Evolutionary conservation across 495 filamentous ascomycete species (phyloP), one percentile per base, ranked within the genome.

Genomic region (Letharia lupina): DNA sequence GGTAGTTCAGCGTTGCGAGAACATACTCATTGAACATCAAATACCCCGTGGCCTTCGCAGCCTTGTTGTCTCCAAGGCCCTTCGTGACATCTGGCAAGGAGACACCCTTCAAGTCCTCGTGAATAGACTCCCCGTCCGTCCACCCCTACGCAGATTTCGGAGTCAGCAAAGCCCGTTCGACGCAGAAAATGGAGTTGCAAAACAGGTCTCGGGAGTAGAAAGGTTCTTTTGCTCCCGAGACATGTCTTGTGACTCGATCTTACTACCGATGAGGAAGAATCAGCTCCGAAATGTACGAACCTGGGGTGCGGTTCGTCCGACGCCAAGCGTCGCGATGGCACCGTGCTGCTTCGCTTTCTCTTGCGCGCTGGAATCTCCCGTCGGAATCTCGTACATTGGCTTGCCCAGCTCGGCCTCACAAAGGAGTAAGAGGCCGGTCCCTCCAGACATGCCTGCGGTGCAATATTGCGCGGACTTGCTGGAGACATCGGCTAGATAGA

Each of bases 401-500:
- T 84, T 72, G 20, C 88, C 88, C 10, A 90, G 79, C 73, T 90
- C 87, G 3, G 86, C 88, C 67, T 91, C 87, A 72, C 86, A 89
- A 31, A 91, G 82, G 23, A 96, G 80, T 37, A 90, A 73, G 1
- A 87, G 75, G 7, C 84, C 87, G 77, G 82, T 86, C 15, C 79
- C 77, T 13, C 80, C 84, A 54, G 80, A 81, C 68, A 82, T 81
- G 9, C 75, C 75, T 6, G 82, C 70, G 3, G 73, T 81, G 73
- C 90, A 94, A 77, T 95, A 96, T 67, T 85, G 84, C 31, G 91
- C 90, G 7, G 87, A 91, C 75, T 92, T 90, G 73, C 77, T 83
- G 67, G 84, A 87, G 76, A 89, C 89, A 71, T 96, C 92, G 16
- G 92, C 91, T 3, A 96, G 80, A 72, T 96, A 96, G 54, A 96